A percentile compares a stretch with the other conserved stretches of the same genome.
These are phyloP conservation scores for Verticillium tricorpus DNA, from an alignment of 2,329 filamentous ascomycete species.

Conservation along the genomic window DNA sequence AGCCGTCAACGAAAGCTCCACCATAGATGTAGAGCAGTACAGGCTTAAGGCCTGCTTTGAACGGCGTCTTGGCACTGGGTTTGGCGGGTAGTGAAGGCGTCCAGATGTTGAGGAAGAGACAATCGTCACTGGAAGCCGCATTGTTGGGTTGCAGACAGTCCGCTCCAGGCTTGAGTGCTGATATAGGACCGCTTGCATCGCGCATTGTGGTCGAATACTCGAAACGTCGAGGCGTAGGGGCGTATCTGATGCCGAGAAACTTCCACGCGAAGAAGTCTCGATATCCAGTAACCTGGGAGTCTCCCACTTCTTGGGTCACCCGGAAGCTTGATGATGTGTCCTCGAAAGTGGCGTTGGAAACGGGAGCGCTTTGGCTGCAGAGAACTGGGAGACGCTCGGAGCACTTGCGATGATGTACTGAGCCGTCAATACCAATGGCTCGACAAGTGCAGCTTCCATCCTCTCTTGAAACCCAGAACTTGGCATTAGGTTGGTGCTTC, in stretches of 20 bases:
- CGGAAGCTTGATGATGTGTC: background rate
- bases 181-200: background rate
- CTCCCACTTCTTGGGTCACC: background rate
- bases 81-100: constrained; percentile 23
- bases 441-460: background rate
- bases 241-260: background rate
- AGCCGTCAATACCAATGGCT: background rate
- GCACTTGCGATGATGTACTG: background rate
- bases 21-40: constrained; percentile 37
- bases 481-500: background rate
- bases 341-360: background rate
- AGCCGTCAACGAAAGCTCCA: constrained; percentile 34
- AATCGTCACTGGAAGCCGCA: constrained; percentile 34
- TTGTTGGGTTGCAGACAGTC: background rate
- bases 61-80: background rate
- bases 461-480: background rate
- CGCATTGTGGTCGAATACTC: background rate
- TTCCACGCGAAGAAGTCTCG: constrained; percentile 2
- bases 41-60: background rate
- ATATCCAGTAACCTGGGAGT: background rate
- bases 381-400: background rate
- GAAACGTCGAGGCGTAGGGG: background rate
- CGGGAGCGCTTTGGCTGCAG: background rate
- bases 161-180: background rate
- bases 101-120: constrained; percentile 45